Evolutionary conservation across 768 basidiomycete species (phyloP), one percentile per base, ranked within the genome.

Genomic region (Kwoniella heveanensis): DNA sequence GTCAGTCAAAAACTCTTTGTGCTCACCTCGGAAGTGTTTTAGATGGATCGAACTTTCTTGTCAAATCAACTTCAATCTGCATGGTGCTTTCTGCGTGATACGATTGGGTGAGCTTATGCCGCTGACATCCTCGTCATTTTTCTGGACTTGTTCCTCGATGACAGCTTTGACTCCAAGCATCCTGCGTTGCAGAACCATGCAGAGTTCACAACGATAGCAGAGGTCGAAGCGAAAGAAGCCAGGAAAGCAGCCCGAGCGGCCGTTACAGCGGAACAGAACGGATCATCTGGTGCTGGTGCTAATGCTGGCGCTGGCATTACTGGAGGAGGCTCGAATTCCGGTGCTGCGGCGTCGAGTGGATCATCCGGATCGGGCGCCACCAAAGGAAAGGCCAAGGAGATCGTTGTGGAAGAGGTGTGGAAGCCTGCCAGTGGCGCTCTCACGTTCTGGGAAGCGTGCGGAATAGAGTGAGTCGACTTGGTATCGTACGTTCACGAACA

Each of bases 361-460:
- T n/a, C 39, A 26, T 29, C 52, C 19, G 52, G 7, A n/a, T 8
- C 24, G 25, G 32, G 22, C n/a, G 36, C n/a, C 2, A 47, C 29
- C 19, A 73, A 82, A 80, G 55, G 83, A 77, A 82, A 79, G 53
- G 80, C 70, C 15, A 81, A 80, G 44, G 85, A 86, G 67, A 79
- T 91, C 24, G 83, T 81, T 17, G 82, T 92, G 30, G 84, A 77
- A 30, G 90, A 91, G 75, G 67, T 89, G 27, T 92, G 87, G 88
- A 93, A 90, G 69, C 90, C 91, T 10, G 84, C 86, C 72, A 83
- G 84, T 44, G 69, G 73, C 5, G 87, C 85, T 1, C 66, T 85
- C 1, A 79, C 79, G 6, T 83, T 92, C 62, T 91, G 92, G 76
- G 83, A 86, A 49, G 86, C 82, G 1, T 83, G 86, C 46, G 86